Evolutionary conservation across 345 rosid genomes (phyloP), one percentile per base, ranked within the genome.

Genomic region (Carallia pectinifolia): DNA sequence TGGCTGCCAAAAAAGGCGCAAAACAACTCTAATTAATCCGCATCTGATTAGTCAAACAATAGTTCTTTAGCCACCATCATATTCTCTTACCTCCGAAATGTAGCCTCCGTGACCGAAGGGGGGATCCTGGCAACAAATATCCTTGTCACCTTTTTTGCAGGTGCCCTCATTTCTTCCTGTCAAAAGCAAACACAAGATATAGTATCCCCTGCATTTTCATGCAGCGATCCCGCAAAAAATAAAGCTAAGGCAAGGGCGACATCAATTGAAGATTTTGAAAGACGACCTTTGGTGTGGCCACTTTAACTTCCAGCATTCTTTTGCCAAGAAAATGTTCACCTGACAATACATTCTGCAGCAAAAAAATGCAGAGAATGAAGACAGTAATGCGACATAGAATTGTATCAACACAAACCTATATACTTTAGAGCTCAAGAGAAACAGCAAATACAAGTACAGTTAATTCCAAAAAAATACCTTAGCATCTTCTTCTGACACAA

Each of bases 111-210:
- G 58, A 92, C 99, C 62, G 98, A 85, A 34, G 88, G 84, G 62
- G 92, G 86, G 47, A 95, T 92, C 83, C 97, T 85, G 50, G 99
- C 99, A 64, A 95, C 98, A 70, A 95, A 95, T 79, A 95, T 90
- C 81, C 99, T 89, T 18, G 94, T 87, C 2, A 76, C 97, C 66
- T 92, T 95, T 76, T 87, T 92, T 23, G 86, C 68, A 67, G 97
- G 92, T 62, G 89, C 84, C 84, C 92, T 89, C 99, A 95, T 92
- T 80, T 95, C 99, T 85, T 95, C 99, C 99, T 95, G 82, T 15
- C 74, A 81, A 55, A 59, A 61, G 59, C 19, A 60, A 70, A 38
- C 31, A 27, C 7, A 53, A 50, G 67, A 52, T 68, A 71, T n/a
- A 16, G 48, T 33, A 33, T 16, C 16, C 31, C 61, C 50, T 55